phyloP scores from a whole-genome alignment of 805 yeast genomes.

The Candida jianshihensis region DNA sequence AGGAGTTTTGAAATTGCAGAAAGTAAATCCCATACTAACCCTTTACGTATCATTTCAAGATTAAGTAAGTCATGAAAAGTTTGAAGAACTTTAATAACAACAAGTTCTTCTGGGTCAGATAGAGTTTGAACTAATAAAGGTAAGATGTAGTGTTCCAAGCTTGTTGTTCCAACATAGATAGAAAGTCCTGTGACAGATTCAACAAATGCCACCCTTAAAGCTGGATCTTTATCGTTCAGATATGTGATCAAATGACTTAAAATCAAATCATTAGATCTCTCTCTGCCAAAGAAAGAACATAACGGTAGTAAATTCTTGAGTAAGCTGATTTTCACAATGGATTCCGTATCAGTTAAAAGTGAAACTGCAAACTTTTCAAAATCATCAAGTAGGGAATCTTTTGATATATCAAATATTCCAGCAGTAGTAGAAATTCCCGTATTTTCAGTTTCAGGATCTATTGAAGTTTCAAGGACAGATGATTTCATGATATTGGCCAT shows the following conservation, averaged over 20 bases:
- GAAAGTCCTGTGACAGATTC: conserved; percentile 67
- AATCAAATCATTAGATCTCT: conserved; percentile 81
- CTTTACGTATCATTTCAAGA: conserved; percentile 47
- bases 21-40: conserved; percentile 49
- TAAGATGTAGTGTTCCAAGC: conserved; percentile 80
- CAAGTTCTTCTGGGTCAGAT: conserved; percentile 77
- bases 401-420: conserved; percentile 30
- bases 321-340: conserved; percentile 63
- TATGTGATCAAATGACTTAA: conserved; percentile 89
- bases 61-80: conserved; percentile 49
- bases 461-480: conserved; percentile 25
- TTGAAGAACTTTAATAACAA: conserved; percentile 61
- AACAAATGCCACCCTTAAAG: conserved; percentile 64
- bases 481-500: conserved; percentile 45
- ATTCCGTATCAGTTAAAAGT: conserved; percentile 61
- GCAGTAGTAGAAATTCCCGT: conserved; percentile 27
- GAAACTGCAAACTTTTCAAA: conserved; percentile 62
- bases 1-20: conserved; percentile 47
- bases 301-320: conserved; percentile 67
- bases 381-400: conserved; percentile 38
- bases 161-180: conserved; percentile 70
- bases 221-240: conserved; percentile 68
- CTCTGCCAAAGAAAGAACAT: conserved; percentile 79
- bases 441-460: conserved; percentile 41
- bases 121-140: conserved; percentile 82